Evolutionary conservation across 2,329 filamentous ascomycete genomes (phyloP), one percentile per base, ranked within the genome.

Genomic region (Ciborinia camelliae): DNA sequence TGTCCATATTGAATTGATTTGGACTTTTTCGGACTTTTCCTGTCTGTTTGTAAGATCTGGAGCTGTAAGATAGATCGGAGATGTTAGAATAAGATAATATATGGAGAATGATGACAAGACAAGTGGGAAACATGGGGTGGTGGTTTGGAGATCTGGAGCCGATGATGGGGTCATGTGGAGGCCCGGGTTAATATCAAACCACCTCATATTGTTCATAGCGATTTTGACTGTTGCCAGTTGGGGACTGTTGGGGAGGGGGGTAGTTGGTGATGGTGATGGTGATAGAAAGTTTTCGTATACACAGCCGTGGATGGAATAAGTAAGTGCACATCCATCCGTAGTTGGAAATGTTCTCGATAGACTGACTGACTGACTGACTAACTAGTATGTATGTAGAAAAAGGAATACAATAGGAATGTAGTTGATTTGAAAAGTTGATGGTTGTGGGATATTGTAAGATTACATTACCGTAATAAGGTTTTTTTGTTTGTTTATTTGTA

Each of bases 391-490:
- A 28, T 23, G 45, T 57, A 30, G 9, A 26, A 52, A 35, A 35
- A 5, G 50, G 20, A 35, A 23, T n/a, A n/a, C n/a, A n/a, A n/a
- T 3, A n/a, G 41, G 20, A 58, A 35, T 23, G n/a, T 18, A 35
- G 30, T 32, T 26, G 20, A 7, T 23, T 47, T 8, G 28, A 58
- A 47, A 18, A 30, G 45, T 15, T 23, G 28, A n/a, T 58, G 28
- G 43, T 23, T 58, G 14, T 35, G 54, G 41, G 28, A 23, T 58
- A 6, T 43, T 30, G 15, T 43, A 43, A 35, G 20, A 58, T 26
- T 58, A 58, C 28, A 58, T 58, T 58, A 58, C 54, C 54, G 30
- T 58, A 23, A 26, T 58, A 23, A 26, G 35, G 30, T 47, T 18
- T 14, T 59, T 35, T 32, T 12, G 8, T 20, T 23, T 5, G 20